Evolutionary conservation across 1,139 yeast species (phyloP), one percentile per base, ranked within the genome.

Genomic region (Candida sanyaensis): DNA sequence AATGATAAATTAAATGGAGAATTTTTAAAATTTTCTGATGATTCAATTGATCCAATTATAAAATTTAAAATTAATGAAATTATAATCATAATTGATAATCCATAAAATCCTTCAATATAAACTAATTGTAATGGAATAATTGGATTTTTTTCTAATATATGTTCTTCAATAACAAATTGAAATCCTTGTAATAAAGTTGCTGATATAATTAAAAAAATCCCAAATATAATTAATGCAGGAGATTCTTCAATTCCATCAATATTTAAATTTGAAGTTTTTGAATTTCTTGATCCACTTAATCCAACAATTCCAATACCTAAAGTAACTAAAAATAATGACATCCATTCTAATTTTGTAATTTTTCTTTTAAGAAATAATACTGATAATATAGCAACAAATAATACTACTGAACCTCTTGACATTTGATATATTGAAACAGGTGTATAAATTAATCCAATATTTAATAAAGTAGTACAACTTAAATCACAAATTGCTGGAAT

Each of bases 391-490:
- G 92, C 96, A 30, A 88, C 96, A 68, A 86, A 87, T 40, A 88
- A 68, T 39, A 88, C 90, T 43, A 88, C 71, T 0, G 92, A 80
- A 4, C 96, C 96, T 54, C 96, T 73, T 11, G 87, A 83, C 96
- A 88, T 88, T 63, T 88, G 96, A 64, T 86, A 88, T 41, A 88
- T 78, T 1, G 92, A 85, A n/a, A 88, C 96, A 0, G 96, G 95
- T 1, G 84, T 83, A 61, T 83, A 82, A 12, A 87, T 64, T 53
- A 88, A 73, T 0, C 95, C 96, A n/a, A 87, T 64, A 57, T 87
- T 86, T 80, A 88, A 78, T 56, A 88, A 66, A 0, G 95, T 87
- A 1, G 96, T 88, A 3, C 86, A 93, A 42, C 79, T 61, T 47
- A 88, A 75, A 62, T 88, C 96, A 64, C 91, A 86, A 10, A 78